These are phyloP conservation scores for Erysimum cheiri DNA, from an alignment of 441 rosid genomes.

Conservation along the genomic window DNA sequence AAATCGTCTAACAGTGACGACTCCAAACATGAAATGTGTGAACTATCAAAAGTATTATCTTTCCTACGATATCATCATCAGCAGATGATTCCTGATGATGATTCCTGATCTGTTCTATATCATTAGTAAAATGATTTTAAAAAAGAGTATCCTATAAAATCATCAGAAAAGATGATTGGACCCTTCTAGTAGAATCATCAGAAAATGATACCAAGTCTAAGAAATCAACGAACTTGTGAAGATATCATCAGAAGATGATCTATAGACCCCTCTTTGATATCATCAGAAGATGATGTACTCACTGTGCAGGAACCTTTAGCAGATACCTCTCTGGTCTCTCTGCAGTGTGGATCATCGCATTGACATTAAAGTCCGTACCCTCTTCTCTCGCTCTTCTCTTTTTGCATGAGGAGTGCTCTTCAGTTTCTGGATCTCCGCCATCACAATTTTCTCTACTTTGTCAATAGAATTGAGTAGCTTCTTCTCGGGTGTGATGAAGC, in stretches of 20 bases:
- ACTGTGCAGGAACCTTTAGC: constrained; percentile 35
- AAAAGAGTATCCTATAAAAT: constrained; percentile 1
- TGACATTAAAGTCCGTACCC: constrained; percentile 74
- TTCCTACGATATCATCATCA: constrained; percentile 27
- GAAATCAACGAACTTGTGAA: constrained; percentile 28
- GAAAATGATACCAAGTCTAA: constrained; percentile 28
- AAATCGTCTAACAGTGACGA: background rate
- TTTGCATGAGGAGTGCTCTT: constrained; percentile 73
- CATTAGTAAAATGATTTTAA: constrained; percentile 27
- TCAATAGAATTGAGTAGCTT: constrained; percentile 82
- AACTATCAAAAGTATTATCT: constrained; percentile 7
- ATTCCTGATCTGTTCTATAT: constrained; percentile 15
- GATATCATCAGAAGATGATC: constrained; percentile 43
- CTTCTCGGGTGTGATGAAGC: constrained; percentile 77
- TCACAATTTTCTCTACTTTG: constrained; percentile 69
- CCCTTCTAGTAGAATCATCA: constrained; percentile 31
- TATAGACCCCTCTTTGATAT: constrained; percentile 45
- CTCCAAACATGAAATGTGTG: constrained; percentile 31
- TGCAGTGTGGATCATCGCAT: constrained; percentile 57
- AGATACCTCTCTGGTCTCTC: constrained; percentile 4
- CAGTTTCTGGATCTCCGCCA: constrained; percentile 67
- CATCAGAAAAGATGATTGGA: constrained; percentile 39
- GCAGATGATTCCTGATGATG: constrained; percentile 30
- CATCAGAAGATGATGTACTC: constrained; percentile 48
- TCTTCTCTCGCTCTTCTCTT: constrained; percentile 65